Percentiles rank a stretch among this genome's conserved stretches.
Conservation (phyloP, 73 alveolate species). For the Effrenium voratum region DNA sequence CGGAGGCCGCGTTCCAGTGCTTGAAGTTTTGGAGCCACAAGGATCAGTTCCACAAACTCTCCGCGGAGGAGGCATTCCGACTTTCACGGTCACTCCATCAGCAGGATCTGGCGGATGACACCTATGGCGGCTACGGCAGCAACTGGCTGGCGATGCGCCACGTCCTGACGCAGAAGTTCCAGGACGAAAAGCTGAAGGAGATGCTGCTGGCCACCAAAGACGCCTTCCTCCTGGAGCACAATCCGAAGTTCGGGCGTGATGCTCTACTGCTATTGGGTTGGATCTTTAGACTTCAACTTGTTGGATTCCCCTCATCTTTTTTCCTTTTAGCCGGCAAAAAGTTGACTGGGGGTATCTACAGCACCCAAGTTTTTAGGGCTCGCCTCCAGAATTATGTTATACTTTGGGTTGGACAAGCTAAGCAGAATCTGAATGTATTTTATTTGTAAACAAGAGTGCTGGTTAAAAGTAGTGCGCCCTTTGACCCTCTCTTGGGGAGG, state of each 20-base stretch:
- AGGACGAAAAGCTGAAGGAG: neutral
- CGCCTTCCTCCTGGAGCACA: slow-evolving; percentile 16
- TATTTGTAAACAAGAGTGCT: no score
- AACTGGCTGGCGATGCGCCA: slow-evolving; percentile 1
- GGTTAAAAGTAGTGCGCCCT: no score
- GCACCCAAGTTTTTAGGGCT: no score
- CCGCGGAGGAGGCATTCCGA: neutral
- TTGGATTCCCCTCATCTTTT: no score
- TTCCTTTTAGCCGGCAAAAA: no score
- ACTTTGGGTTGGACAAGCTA: no score
- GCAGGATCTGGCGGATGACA: neutral
- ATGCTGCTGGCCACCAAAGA: neutral
- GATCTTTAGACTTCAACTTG: no score
- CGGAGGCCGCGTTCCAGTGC: neutral
- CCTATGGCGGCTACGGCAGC: slow-evolving; percentile 1
- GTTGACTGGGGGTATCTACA: no score
- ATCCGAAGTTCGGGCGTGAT: neutral
- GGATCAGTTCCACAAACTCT: neutral
- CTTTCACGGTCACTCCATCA: neutral
- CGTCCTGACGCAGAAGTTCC: neutral
- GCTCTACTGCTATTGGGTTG: no score
- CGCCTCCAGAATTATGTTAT: no score
- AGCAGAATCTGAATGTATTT: no score
- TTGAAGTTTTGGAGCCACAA: neutral
- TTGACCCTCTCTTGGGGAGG: no score